Evolutionary conservation across 2,329 filamentous ascomycete genomes (phyloP).

Genomic region (Sphaceloma murrayae): DNA sequence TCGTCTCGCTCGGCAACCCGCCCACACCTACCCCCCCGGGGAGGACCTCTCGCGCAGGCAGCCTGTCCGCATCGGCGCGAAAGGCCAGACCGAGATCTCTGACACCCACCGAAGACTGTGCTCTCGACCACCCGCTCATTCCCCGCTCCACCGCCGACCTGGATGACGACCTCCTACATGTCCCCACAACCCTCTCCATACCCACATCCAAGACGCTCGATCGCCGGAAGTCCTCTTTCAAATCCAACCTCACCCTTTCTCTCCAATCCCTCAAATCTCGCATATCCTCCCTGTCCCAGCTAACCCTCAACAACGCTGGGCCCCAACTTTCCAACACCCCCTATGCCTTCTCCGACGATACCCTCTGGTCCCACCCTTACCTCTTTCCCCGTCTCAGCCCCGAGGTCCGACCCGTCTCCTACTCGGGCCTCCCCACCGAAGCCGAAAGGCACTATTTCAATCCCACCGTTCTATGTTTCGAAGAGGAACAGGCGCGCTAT

Average conservation of each 20-base stretch:
- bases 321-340: constrained; percentile 27
- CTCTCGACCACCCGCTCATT: constrained; percentile 49
- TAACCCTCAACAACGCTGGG: constrained; percentile 38
- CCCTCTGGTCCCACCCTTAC: constrained; percentile 50
- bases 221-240: constrained; percentile 38
- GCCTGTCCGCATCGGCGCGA: constrained; percentile 28
- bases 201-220: constrained; percentile 33
- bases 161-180: constrained; percentile 24
- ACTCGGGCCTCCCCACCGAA: constrained; percentile 45
- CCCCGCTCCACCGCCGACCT: constrained; percentile 26
- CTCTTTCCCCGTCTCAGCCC: constrained; percentile 50
- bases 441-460: constrained; percentile 53
- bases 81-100: constrained; percentile 42
- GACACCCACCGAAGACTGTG: constrained; percentile 45
- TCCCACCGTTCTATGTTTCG: constrained; percentile 36
- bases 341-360: constrained; percentile 47
- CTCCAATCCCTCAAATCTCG: constrained; percentile 52
- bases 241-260: constrained; percentile 55
- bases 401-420: constrained; percentile 49
- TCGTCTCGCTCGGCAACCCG: constrained; percentile 36
- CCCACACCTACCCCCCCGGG: constrained; percentile 35
- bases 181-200: constrained; percentile 28
- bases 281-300: constrained; percentile 46
- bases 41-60: constrained; percentile 22
- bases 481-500: constrained; percentile 31